These are phyloP conservation scores for Auricularia heimuer DNA, from an alignment of 768 basidiomycete genomes.

Conservation along the genomic window DNA sequence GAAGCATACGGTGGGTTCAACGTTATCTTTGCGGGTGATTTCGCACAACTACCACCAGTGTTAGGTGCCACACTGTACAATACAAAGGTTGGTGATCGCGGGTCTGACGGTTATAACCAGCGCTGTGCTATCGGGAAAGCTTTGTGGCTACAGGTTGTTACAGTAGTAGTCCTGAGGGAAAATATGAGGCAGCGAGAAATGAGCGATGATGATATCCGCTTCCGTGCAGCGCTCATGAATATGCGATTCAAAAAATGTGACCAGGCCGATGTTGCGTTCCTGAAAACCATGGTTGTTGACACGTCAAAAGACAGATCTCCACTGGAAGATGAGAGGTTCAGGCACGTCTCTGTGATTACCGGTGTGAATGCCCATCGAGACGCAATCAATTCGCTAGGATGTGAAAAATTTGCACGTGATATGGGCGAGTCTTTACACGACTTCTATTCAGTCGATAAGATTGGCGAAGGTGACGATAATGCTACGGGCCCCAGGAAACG, in stretches of 20 bases:
- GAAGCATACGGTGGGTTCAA: background rate
- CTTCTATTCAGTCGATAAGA: background rate
- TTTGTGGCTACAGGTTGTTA: constrained; percentile 20
- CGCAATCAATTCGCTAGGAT: background rate
- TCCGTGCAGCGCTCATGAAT: constrained; percentile 19
- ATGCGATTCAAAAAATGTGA: background rate
- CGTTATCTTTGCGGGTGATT: background rate
- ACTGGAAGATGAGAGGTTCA: background rate
- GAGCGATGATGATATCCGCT: constrained; percentile 24
- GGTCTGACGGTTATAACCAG: background rate
- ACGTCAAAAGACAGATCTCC: too few relatives aligned
- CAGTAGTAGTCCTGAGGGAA: background rate
- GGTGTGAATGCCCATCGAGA: constrained; percentile 1
- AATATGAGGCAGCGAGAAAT: background rate
- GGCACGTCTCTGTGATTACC: constrained; percentile 1
- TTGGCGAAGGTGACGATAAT: background rate
- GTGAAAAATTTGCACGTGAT: background rate
- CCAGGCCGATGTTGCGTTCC: background rate
- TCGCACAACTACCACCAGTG: background rate
- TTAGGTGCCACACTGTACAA: background rate
- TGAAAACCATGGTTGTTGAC: background rate
- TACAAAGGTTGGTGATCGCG: background rate
- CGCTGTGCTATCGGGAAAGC: background rate
- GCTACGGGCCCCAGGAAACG: background rate
- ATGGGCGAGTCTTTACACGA: background rate